phyloP scores from a whole-genome alignment of 1,139 yeast genomes.

The Yamadazyma taylorii region DNA sequence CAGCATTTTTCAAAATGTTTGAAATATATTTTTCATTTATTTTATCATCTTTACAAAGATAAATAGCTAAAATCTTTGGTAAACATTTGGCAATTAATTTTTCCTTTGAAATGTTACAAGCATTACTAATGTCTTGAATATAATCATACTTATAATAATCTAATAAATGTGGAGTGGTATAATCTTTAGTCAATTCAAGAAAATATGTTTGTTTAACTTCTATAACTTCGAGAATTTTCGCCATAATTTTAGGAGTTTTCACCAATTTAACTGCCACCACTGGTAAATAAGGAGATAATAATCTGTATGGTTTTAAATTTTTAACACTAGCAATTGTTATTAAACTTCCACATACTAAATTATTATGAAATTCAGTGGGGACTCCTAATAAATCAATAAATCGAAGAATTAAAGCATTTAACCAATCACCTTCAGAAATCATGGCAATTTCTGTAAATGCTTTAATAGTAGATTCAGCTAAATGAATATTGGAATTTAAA shows the following conservation, averaged over 20 bases:
- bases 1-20: constrained; percentile 54
- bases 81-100: constrained; percentile 36
- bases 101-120: constrained; percentile 32
- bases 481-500: constrained; percentile 26
- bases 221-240: constrained; percentile 61
- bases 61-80: constrained; percentile 42
- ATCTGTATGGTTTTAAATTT: constrained; percentile 60
- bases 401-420: constrained; percentile 59
- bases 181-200: constrained; percentile 65
- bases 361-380: constrained; percentile 57
- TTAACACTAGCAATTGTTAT: constrained; percentile 46
- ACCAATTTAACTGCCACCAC: constrained; percentile 69
- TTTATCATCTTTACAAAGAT: constrained; percentile 36
- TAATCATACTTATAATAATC: constrained; percentile 63
- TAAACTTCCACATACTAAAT: constrained; percentile 62
- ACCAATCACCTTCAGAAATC: constrained; percentile 59
- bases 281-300: constrained; percentile 78
- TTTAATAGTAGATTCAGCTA: constrained; percentile 63
- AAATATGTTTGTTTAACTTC: constrained; percentile 64
- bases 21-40: constrained; percentile 53
- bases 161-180: constrained; percentile 75
- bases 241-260: constrained; percentile 57
- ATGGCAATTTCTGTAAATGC: constrained; percentile 63
- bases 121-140: constrained; percentile 53
- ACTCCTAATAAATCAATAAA: constrained; percentile 63